Evolutionary conservation across 495 filamentous ascomycete genomes (phyloP), one percentile per base, ranked within the genome.

Genomic region (Neurospora tetrasperma): DNA sequence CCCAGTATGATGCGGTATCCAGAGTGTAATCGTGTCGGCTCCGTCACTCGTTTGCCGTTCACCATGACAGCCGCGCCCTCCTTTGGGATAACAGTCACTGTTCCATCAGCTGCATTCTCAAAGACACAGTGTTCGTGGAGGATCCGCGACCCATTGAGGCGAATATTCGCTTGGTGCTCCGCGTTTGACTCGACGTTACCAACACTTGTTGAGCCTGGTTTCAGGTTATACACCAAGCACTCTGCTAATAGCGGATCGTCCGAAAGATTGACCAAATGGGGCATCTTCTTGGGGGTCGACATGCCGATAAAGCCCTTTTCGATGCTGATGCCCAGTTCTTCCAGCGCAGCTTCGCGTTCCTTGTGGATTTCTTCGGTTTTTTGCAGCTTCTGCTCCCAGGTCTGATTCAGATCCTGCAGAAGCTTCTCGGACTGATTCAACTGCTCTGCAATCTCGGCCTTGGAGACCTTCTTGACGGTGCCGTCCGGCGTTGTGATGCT

Each of bases 291-390:
- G 1, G 96, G 96, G 12, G 95, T 98, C 54, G 93, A 94, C 62
- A 99, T 83, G 40, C 96, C 96, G 71, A 99, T 90, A 79, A 97
- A 98, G 16, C 96, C 96, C 80, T 98, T 99, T 79, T 98, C 96
- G 75, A 99, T 99, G 79, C 94, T 97, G 81, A 99, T 98, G 71
- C 96, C 96, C 38, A 99, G 86, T 79, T 99, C 96, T 83, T 99
- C 96, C 42, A 99, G 84, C 11, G 96, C 96, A 42, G 93, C 88
- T 83, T 99, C 96, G 70, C 96, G 92, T 79, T 99, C 96, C 78
- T 97, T 98, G 85, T 98, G 96, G 72, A 99, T 98, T 73, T 92
- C 87, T 78, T 99, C 96, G 2, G 96, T 99, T 81, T 96, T 97
- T 76, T 89, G 86, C 75, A 99, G 84, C 77, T 98, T 97, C 82